Base-by-base conservation (phyloP, 257 asterid genomes). In the Plantago ovata region DNA sequence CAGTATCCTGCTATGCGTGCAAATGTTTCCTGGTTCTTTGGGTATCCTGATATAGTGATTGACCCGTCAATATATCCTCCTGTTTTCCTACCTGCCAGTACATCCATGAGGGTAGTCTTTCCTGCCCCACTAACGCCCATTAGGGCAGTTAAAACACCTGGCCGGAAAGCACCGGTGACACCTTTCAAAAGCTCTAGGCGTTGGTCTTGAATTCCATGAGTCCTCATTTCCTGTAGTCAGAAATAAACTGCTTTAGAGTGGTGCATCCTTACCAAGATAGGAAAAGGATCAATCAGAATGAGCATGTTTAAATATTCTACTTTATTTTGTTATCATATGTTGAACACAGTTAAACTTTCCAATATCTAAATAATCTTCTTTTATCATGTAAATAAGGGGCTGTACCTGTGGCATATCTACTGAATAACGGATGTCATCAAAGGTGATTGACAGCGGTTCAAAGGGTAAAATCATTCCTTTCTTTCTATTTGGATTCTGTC, bases 111-210 rank as follows among this genome's bases (percentile, higher is more conserved):
- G 1, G 95, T 86, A 9, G 94, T 86, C 66, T 86, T 86, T 28
- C 94, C 94, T 11, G 95, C 95, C 54, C 95, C 95, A 63, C 95
- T 86, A 8, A 84, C 55, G 3, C 94, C 95, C 95, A 86, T 86
- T 54, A 86, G 69, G 15, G 95, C 95, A 1, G 95, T 86, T 70
- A 86, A 72, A 66, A 86, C 88, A 20, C 95, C 94, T 5, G 94
- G 94, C 64, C 94, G 74, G 54, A 86, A 84, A 16, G 90, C 94
- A 39, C 95, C 88, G 16, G 81, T 86, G 45, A 86, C 83, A 12
- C 91, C 90, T 69, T 81, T 86, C 75, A 86, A 60, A 63, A 86
- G 90, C 72, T 81, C 94, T 0, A 84, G 74, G 19, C 66, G 44
- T 13, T 84, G 82, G 50, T 75, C 87, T 38, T 58, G 64, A 51